Base-by-base conservation (phyloP, 2,329 filamentous ascomycete species). In the Talaromyces atroroseus region DNA sequence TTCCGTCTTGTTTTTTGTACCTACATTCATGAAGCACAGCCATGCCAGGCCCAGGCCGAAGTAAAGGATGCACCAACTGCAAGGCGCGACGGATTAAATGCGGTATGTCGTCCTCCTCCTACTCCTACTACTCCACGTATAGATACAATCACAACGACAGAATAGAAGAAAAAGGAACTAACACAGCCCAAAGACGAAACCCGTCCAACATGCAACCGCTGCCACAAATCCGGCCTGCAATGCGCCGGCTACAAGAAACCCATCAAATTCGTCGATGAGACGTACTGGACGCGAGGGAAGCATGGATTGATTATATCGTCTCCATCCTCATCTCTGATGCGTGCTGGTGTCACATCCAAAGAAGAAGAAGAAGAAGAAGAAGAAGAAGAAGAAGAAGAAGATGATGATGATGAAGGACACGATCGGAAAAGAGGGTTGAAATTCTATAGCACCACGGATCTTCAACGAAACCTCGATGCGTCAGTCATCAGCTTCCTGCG, bases 191-290 rank as follows among this genome's bases (percentile, higher is more conserved):
- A 29, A 50, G 48, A 50, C 12, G 48, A 50, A 38, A 38, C 48
- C 10, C 48, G 32, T n/a, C 48, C 48, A 26, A 23, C 32, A 18
- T 50, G 48, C 48, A 50, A 24, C 20, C 18, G 48, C 18, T 50
- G 48, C 48, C 16, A 36, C 11, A 50, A 50, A 34, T 16, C 18
- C 11, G 32, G 32, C 12, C 48, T 50, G 29, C 29, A 50, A 21
- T 50, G 48, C 48, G 18, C 18, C 29, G 48, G 48, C 18, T 50
- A 40, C 48, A 12, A 16, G 34, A 32, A 36, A 18, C 34, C 4
- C 16, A 50, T 8, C 18, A 32, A 50, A 36, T 50, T 50, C 16
- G 32, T 50, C 48, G 48, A 50, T 36, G 48, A 50, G 21, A 50
- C 48, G 48, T 18, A 36, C 29, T 50, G 48, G 48, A 50, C 48